Percentiles rank a stretch among this genome's conserved stretches.
Evolutionary conservation across 257 asterid species (phyloP).

Genomic region (Plantago major): DNA sequence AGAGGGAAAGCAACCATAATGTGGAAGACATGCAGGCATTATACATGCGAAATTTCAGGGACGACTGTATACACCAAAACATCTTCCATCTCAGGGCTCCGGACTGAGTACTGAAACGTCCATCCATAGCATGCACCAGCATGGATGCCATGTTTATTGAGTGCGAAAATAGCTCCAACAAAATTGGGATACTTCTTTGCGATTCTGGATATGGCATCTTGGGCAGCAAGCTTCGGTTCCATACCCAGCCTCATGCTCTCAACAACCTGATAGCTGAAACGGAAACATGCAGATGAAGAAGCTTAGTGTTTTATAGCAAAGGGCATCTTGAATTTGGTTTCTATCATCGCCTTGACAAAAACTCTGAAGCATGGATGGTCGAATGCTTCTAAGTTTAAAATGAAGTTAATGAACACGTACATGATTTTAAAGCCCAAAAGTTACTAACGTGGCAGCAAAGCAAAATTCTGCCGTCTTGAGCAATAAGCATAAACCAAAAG

Average conservation of each 20-base stretch:
- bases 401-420: too few relatives aligned
- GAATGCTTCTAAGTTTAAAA: too few relatives aligned
- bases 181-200: slow-evolving; percentile 66
- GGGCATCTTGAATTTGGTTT: too few relatives aligned
- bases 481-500: too few relatives aligned
- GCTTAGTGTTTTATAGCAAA: neutral
- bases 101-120: slow-evolving; percentile 89
- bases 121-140: slow-evolving; percentile 97
- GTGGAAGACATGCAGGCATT: neutral
- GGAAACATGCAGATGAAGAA: slow-evolving; percentile 8
- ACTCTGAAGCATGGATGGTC: too few relatives aligned
- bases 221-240: slow-evolving; percentile 88
- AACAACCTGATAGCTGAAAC: slow-evolving; percentile 80
- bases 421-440: too few relatives aligned
- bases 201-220: slow-evolving; percentile 80
- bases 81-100: slow-evolving; percentile 57
- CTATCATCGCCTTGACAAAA: too few relatives aligned
- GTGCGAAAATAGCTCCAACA: slow-evolving; percentile 83
- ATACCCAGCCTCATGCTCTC: slow-evolving; percentile 95
- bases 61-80: slow-evolving; percentile 61
- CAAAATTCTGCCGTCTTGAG: too few relatives aligned
- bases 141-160: slow-evolving; percentile 60
- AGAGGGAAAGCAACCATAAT: neutral
- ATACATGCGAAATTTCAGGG: slow-evolving; percentile 20
- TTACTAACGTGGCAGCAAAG: too few relatives aligned